Conservation (phyloP, 1,139 yeast genomes). For the Suhomyces ambrosiae region DNA sequence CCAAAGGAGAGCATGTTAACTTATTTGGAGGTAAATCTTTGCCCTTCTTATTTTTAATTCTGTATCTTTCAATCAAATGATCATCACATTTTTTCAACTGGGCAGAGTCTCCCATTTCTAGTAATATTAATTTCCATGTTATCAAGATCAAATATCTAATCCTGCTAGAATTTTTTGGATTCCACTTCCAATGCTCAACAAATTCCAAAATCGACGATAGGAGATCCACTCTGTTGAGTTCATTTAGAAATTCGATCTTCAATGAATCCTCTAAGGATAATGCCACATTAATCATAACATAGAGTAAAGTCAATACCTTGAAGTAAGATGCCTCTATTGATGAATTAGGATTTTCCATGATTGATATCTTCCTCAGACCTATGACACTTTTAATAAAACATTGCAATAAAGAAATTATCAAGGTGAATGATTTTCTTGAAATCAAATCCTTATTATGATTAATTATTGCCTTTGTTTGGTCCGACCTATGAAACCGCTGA, state of each 20-base stretch:
- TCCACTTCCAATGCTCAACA: conserved; percentile 72
- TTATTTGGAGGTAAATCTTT: conserved; percentile 23
- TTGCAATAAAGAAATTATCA: conserved; percentile 17
- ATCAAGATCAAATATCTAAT: conserved; percentile 57
- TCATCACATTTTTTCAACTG: conserved; percentile 50
- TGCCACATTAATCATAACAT: conserved; percentile 44
- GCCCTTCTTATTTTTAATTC: conserved; percentile 37
- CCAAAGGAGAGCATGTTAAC: conserved; percentile 70
- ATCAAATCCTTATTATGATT: conserved; percentile 11
- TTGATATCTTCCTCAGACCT: conserved; percentile 11
- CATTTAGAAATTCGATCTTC: conserved; percentile 24
- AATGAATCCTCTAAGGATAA: conserved; percentile 18
- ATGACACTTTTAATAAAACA: conserved; percentile 21
- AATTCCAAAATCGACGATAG: conserved; percentile 50
- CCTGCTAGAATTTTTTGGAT: conserved; percentile 31
- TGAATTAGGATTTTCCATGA: conserved; percentile 1
- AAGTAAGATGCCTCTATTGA: conserved; percentile 22
- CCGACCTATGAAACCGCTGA: conserved; percentile 26
- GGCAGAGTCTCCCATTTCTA: conserved; percentile 64
- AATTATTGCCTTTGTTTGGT: conserved; percentile 33
- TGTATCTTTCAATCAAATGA: conserved; percentile 47
- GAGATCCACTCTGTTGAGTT: conserved; percentile 31
- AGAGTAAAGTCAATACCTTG: conserved; percentile 54
- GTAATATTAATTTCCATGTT: conserved; percentile 58
- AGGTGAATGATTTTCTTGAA: conserved; percentile 7